Conservation (phyloP, 345 rosid genomes). For the Salix koriyanagi region DNA sequence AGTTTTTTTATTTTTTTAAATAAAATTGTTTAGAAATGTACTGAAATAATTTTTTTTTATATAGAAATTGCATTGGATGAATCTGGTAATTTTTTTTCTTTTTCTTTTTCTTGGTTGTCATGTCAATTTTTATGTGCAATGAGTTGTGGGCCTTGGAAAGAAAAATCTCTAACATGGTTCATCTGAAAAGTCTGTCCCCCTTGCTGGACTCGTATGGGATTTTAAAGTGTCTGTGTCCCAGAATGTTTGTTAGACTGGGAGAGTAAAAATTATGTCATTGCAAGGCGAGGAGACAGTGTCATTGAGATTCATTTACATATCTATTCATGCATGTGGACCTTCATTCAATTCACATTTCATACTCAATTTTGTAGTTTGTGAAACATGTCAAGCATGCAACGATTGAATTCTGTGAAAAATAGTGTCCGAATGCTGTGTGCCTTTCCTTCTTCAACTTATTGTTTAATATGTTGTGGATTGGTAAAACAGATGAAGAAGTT, state of each 20-base stretch:
- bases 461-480: neutral
- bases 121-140: neutral
- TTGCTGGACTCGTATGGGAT: neutral
- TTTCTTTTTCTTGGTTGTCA: neutral
- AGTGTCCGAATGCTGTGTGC: no score
- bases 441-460: neutral
- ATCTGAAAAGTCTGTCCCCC: neutral
- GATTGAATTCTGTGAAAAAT: no score
- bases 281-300: neutral
- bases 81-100: neutral
- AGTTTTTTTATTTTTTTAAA: no score
- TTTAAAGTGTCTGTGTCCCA: neutral
- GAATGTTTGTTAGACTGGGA: neutral
- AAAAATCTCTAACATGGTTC: neutral
- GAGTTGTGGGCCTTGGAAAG: neutral
- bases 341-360: neutral
- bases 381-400: neutral
- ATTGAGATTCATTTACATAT: neutral
- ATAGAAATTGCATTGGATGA: neutral
- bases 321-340: neutral
- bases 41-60: no score
- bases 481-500: constrained; percentile 66
- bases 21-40: no score
- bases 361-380: neutral
- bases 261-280: neutral